Percentiles rank a stretch among this genome's conserved stretches.
phyloP scores from a whole-genome alignment of 768 basidiomycete genomes.

The Mycena galopus region DNA sequence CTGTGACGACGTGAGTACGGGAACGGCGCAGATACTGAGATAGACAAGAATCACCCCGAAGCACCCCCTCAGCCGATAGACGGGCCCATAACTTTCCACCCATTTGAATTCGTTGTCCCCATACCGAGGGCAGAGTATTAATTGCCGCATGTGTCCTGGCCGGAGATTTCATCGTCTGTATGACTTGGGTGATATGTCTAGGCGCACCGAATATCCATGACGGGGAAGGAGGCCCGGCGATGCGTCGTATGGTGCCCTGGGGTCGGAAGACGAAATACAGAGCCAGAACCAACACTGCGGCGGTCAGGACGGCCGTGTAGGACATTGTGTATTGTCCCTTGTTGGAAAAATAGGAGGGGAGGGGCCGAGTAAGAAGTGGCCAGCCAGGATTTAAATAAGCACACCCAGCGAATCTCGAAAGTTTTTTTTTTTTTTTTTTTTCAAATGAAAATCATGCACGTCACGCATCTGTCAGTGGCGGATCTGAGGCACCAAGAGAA shows the following conservation, averaged over 20 bases:
- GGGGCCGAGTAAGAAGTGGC: too few relatives aligned
- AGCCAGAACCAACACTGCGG: too few relatives aligned
- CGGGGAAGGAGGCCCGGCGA: neutral
- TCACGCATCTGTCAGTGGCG: too few relatives aligned
- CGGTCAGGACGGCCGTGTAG: too few relatives aligned
- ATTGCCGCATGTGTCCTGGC: constrained; percentile 10
- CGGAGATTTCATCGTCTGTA: too few relatives aligned
- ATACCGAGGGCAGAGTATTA: neutral
- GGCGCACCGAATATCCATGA: constrained; percentile 14
- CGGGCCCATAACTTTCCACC: neutral
- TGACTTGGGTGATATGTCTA: neutral
- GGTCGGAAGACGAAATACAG: neutral
- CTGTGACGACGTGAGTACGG: neutral
- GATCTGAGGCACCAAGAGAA: too few relatives aligned
- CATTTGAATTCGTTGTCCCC: constrained; percentile 20
- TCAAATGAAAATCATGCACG: too few relatives aligned
- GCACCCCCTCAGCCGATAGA: constrained; percentile 11
- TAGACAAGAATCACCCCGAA: constrained; percentile 17
- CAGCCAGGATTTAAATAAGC: too few relatives aligned
- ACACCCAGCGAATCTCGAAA: too few relatives aligned
- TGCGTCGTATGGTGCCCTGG: neutral
- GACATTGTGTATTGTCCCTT: too few relatives aligned
- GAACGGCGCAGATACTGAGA: neutral
- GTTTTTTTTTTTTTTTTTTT: too few relatives aligned
- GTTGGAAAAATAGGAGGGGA: too few relatives aligned